A percentile compares a stretch with the other conserved stretches of the same genome.
Conservation (phyloP, 208 protist species). For the Naegleria lovaniensis region DNA sequence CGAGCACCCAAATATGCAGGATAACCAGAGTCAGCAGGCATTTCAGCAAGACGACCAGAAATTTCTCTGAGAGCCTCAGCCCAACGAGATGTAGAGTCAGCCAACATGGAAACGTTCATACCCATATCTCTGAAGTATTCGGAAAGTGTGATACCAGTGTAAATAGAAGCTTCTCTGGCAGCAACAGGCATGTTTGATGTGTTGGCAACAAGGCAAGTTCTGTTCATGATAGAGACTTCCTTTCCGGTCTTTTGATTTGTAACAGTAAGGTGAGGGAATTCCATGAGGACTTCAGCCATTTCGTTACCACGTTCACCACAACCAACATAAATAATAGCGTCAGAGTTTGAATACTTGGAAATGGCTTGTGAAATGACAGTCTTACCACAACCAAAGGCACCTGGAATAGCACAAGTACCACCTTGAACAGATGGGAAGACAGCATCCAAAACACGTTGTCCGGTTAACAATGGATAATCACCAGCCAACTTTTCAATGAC, state of each 20-base stretch:
- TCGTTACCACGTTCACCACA: conserved; percentile 99
- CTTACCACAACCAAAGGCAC: conserved; percentile 99
- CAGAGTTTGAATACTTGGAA: conserved; percentile 99
- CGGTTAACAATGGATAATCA: conserved; percentile 95
- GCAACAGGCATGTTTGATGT: conserved; percentile 99
- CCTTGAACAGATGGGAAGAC: conserved; percentile 98
- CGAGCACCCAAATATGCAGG: conserved; percentile 98
- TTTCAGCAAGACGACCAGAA: conserved; percentile 99
- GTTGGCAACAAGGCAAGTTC: conserved; percentile 99
- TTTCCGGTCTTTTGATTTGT: conserved; percentile 81
- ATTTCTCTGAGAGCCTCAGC: conserved; percentile 99
- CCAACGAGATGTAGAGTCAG: conserved; percentile 99
- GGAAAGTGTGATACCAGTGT: conserved; percentile 98
- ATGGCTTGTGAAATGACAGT: conserved; percentile 99
- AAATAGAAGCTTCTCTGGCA: conserved; percentile 99
- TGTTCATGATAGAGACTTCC: conserved; percentile 98
- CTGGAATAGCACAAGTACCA: conserved; percentile 99
- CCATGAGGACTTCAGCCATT: conserved; percentile 99
- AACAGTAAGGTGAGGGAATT: conserved; percentile 94
- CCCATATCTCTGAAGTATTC: conserved; percentile 99
- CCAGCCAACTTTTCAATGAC: conserved; percentile 87
- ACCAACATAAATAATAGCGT: conserved; percentile 99
- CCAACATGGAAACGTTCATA: conserved; percentile 99
- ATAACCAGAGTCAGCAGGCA: conserved; percentile 99
- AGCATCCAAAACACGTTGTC: conserved; percentile 97